Percentiles rank a stretch among this genome's conserved stretches.
Conservation (phyloP, 257 asterid species). For the Cinchona pubescens region DNA sequence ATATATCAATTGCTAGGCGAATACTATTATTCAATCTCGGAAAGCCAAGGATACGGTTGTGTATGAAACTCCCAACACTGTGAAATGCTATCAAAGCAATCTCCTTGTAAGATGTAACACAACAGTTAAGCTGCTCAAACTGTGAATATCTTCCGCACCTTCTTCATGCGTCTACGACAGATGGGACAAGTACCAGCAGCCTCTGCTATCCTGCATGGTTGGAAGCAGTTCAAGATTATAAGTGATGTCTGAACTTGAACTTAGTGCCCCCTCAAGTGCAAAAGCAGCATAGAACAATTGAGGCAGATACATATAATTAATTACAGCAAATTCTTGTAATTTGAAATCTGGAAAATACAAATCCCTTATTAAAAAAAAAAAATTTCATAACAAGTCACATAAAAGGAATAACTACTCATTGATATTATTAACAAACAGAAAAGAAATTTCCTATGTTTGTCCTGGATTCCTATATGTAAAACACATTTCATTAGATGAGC, state of each 20-base stretch:
- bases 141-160: slow-evolving; percentile 71
- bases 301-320: neutral
- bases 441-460: neutral
- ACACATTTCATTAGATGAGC: neutral
- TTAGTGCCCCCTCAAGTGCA: neutral
- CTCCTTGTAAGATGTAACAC: neutral
- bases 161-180: slow-evolving; percentile 66
- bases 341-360: neutral
- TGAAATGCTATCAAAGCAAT: neutral
- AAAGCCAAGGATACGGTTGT: slow-evolving; percentile 1
- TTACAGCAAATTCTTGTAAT: neutral
- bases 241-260: neutral
- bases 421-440: neutral
- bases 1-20: neutral
- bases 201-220: slow-evolving; percentile 60
- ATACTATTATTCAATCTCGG: too few relatives aligned
- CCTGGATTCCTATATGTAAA: neutral
- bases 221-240: neutral
- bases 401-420: too few relatives aligned
- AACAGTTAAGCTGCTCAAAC: slow-evolving; percentile 43
- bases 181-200: slow-evolving; percentile 71
- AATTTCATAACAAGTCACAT: neutral
- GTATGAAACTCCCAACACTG: neutral
- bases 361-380: neutral
- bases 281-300: neutral